Base-by-base conservation (phyloP, 139 green algal genomes). In the Closterium sp. region DNA sequence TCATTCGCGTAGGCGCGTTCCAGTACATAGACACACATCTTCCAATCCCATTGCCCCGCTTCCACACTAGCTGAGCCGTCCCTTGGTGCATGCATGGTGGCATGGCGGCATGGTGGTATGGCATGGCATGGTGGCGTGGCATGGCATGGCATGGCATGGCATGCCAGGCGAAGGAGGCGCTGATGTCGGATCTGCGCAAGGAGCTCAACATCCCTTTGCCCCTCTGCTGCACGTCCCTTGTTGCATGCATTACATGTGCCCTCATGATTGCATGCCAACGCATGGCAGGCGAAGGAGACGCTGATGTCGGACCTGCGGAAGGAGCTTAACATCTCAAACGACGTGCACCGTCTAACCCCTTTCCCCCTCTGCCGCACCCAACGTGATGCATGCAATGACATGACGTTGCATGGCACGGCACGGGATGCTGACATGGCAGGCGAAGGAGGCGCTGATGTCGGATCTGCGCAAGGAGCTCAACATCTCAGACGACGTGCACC, bases 391-490 rank as follows among this genome's bases (percentile, higher is more conserved):
- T 17, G 24, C 79, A 30, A n/a, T 86, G 4, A n/a, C 24, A 13
- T n/a, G 22, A n/a, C 32, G 32, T 42, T 3, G 34, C 38, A 50
- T 50, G 38, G 38, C 38, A 45, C 10, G 38, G 4, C 32, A n/a
- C 4, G 22, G 27, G 3, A n/a, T 31, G 13, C 5, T 62, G 42
- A 5, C 42, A 86, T 86, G 79, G 89, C 91, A 93, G 91, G 91
- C 70, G 13, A 94, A 94, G 86, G 91, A 94, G 86, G 6, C 24
- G 62, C 90, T 94, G 31, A 92, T 94, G 29, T 87, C 91, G 24
- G 90, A 94, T 30, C 90, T 94, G 85, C 91, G 91, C 85, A 94
- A 93, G 90, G 91, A 94, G 86, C 70, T 94, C 27, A 94, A 94
- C 91, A 94, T 94, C 31, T 21, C 30, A 0, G 90, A 94, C 50